These are phyloP conservation scores for Baorangia bicolor DNA, from an alignment of 768 basidiomycete species.

Conservation along the genomic window DNA sequence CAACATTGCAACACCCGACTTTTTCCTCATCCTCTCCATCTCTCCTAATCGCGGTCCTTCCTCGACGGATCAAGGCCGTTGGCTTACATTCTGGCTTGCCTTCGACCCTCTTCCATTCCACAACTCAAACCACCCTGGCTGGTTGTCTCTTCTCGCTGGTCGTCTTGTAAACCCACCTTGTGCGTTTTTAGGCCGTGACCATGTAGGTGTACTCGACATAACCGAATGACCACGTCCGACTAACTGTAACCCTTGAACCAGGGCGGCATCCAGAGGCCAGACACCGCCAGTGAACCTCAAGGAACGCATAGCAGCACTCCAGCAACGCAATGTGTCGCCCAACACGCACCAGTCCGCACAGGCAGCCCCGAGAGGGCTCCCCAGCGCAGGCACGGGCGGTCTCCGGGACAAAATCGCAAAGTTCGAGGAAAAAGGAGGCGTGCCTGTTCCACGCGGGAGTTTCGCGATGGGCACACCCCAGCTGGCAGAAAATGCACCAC, in stretches of 20 bases:
- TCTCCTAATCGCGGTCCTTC: not conserved
- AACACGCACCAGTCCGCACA: slow-evolving; percentile 34
- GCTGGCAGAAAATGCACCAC: slow-evolving; percentile 43
- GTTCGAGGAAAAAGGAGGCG: slow-evolving; percentile 76
- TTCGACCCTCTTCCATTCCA: slow-evolving; percentile 10
- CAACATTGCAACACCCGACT: not conserved
- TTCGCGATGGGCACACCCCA: slow-evolving; percentile 69
- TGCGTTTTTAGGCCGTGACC: slow-evolving; percentile 4
- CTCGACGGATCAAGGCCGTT: slow-evolving; percentile 13
- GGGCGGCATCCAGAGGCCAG: slow-evolving; percentile 28
- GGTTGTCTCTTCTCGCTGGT: slow-evolving; percentile 21
- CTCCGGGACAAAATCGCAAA: slow-evolving; percentile 73
- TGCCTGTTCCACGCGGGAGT: slow-evolving; percentile 72
- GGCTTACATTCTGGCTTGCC: slow-evolving; percentile 8
- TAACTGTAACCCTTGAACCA: slow-evolving; percentile 25
- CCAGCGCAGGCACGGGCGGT: slow-evolving; percentile 28
- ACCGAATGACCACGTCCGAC: not conserved
- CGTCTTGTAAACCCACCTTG: slow-evolving; percentile 15
- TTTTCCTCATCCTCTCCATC: not conserved
- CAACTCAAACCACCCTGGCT: slow-evolving; percentile 19
- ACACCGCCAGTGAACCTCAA: slow-evolving; percentile 55
- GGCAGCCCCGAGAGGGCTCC: slow-evolving; percentile 30
- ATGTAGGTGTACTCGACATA: slow-evolving; percentile 22
- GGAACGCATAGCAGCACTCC: slow-evolving; percentile 80
- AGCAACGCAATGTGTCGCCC: slow-evolving; percentile 48